A percentile compares a stretch with the other conserved stretches of the same genome.
phyloP scores from a whole-genome alignment of 2,329 filamentous ascomycete species.

The Neonectria coccinea region DNA sequence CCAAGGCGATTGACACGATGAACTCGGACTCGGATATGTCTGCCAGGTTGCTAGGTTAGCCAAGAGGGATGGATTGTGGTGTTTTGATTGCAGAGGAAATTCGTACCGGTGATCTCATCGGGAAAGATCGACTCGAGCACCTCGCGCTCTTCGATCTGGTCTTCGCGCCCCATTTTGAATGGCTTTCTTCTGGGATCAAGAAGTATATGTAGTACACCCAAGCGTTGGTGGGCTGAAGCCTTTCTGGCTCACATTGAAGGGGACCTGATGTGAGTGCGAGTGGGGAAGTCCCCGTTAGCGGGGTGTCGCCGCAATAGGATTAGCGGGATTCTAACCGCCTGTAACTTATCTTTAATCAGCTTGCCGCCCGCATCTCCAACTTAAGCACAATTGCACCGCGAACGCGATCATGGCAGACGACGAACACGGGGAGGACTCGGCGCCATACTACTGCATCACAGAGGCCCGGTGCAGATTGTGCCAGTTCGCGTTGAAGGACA shows the following conservation, averaged over 20 bases:
- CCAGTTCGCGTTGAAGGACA: conserved; percentile 13
- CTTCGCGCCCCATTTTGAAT: conserved; percentile 75
- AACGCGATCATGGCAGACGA: neutral
- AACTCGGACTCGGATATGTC: conserved; percentile 93
- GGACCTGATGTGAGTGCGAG: conserved; percentile 36
- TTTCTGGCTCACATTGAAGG: conserved; percentile 25
- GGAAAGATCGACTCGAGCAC: conserved; percentile 98
- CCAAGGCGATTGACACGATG: conserved; percentile 86
- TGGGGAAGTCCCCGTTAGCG: conserved; percentile 46
- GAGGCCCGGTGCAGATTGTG: conserved; percentile 28
- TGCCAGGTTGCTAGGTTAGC: conserved; percentile 51
- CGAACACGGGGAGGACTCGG: neutral
- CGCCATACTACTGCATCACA: conserved; percentile 23
- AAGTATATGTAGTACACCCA: conserved; percentile 4
- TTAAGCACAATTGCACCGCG: neutral
- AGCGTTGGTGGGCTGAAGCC: conserved; percentile 16
- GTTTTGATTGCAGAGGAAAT: neutral
- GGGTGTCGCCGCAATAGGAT: conserved; percentile 40
- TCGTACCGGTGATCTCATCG: conserved; percentile 89
- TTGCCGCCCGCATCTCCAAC: neutral
- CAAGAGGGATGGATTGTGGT: neutral
- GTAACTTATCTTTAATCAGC: neutral
- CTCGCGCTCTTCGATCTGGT: conserved; percentile 95
- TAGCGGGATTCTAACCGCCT: conserved; percentile 48
- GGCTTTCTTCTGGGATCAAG: conserved; percentile 17